Evolutionary conservation across 345 rosid species (phyloP), one percentile per base, ranked within the genome.

Genomic region (Combretum micranthum): DNA sequence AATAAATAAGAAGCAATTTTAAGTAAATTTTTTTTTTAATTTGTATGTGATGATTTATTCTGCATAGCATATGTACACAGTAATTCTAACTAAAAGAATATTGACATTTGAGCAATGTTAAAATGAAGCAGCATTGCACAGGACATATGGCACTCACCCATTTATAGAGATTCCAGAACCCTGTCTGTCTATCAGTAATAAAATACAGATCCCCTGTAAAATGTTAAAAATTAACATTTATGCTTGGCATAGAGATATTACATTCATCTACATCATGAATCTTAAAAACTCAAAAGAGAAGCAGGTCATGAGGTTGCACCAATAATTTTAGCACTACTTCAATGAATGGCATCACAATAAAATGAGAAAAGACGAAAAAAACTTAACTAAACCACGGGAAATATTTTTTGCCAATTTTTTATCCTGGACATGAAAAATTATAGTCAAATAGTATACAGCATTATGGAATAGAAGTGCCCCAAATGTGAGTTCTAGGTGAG

Each of bases 81-180:
- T 32, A 32, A 1, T 7, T 32, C 39, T 32, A 32, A 32, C 10
- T 32, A 32, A 32, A 25, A 32, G 39, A 32, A 46, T 0, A 15
- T 46, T 17, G 16, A 46, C 49, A 46, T 17, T 46, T 7, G 49
- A 9, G 19, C 49, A 46, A 32, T 5, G 5, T 32, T 32, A 32
- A 32, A 32, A 32, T 32, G 39, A 32, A 32, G 39, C 39, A 7
- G 10, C 39, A 32, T 4, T 32, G 39, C 9, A 9, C 39, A 4
- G 39, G 39, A 32, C 39, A 32, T 32, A 5, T 32, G 7, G 57
- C 57, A 61, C 70, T 75, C 73, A 88, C 99, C 99, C 97, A 92
- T 77, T 86, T 88, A 72, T 86, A 76, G 64, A 89, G 75, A 72
- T 92, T 92, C 99, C 99, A 92, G 72, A 83, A 92, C 71, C 99